Evolutionary conservation across 2,329 filamentous ascomycete genomes (phyloP).

Genomic region (Emericellopsis atlantica): DNA sequence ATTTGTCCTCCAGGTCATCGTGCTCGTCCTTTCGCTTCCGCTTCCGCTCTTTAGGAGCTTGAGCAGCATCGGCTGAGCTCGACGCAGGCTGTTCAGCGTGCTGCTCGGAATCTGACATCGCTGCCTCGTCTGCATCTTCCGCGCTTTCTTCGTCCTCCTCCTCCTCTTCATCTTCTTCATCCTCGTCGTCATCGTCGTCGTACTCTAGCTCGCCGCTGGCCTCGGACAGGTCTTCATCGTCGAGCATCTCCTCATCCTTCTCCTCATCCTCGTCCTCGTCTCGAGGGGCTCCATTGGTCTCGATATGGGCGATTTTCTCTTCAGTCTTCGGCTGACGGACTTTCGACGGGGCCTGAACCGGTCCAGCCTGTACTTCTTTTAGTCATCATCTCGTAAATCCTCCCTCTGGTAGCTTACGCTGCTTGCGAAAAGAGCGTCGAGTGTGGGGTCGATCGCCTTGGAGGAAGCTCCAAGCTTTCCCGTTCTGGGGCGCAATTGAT

Average conservation of each 20-base stretch:
- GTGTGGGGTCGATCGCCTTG: conserved; percentile 52
- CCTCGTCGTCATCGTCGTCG: conserved; percentile 9
- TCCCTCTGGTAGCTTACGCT: conserved; percentile 44
- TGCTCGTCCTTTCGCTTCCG: conserved; percentile 56
- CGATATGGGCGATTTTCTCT: conserved; percentile 15
- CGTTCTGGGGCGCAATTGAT: conserved; percentile 18
- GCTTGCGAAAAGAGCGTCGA: conserved; percentile 58
- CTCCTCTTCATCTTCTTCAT: conserved; percentile 16
- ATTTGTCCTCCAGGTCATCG: conserved; percentile 58
- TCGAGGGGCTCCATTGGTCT: neutral
- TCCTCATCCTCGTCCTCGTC: conserved; percentile 7
- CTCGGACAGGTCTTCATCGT: conserved; percentile 18
- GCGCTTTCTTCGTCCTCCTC: conserved; percentile 18
- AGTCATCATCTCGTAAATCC: conserved; percentile 1
- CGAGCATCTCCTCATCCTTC: conserved; percentile 12
- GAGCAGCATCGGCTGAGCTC: too few species aligned
- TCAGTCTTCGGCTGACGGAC: conserved; percentile 27
- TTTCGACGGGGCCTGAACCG: conserved; percentile 31
- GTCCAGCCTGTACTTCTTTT: conserved; percentile 29
- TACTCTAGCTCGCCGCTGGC: conserved; percentile 11
- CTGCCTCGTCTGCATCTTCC: conserved; percentile 23
- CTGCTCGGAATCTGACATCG: conserved; percentile 16
- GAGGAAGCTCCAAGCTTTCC: conserved; percentile 27
- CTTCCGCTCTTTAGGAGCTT: conserved; percentile 32
- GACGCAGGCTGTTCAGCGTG: conserved; percentile 21